A percentile compares a stretch with the other conserved stretches of the same genome.
Conservation (phyloP, 2,329 filamentous ascomycete genomes). For the Ophiobolus disseminans region DNA sequence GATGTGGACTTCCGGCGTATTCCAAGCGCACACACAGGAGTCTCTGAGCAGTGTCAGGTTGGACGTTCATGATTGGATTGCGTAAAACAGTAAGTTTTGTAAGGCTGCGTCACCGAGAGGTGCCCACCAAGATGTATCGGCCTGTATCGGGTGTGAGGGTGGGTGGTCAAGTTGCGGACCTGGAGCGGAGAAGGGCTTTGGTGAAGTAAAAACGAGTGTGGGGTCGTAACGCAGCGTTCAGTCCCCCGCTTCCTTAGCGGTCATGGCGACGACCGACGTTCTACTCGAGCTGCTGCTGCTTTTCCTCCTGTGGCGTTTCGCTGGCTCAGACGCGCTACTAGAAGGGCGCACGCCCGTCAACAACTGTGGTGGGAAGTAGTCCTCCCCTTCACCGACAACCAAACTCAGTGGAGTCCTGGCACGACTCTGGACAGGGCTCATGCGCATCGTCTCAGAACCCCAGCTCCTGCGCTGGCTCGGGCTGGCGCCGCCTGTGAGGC, state of each 20-base stretch:
- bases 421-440: constrained; percentile 48
- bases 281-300: constrained; percentile 29
- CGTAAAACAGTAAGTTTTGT: too few species aligned
- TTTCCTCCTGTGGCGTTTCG: constrained; percentile 30
- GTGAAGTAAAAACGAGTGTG: neutral
- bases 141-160: too few species aligned
- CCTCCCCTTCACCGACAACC: constrained; percentile 18
- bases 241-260: neutral
- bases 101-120: too few species aligned
- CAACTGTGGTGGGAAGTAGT: constrained; percentile 40
- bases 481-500: constrained; percentile 41
- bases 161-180: neutral
- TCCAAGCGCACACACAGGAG: too few species aligned
- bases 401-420: constrained; percentile 42
- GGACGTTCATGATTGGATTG: too few species aligned
- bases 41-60: too few species aligned
- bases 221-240: too few species aligned
- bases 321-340: constrained; percentile 31
- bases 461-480: constrained; percentile 36
- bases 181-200: neutral
- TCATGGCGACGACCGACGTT: neutral
- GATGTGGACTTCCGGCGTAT: too few species aligned
- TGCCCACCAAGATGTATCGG: neutral
- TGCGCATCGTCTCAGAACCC: constrained; percentile 45
- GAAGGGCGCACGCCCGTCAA: constrained; percentile 15